These are phyloP conservation scores for Leucosporidium creatinivorum DNA, from an alignment of 768 basidiomycete species.

Conservation along the genomic window DNA sequence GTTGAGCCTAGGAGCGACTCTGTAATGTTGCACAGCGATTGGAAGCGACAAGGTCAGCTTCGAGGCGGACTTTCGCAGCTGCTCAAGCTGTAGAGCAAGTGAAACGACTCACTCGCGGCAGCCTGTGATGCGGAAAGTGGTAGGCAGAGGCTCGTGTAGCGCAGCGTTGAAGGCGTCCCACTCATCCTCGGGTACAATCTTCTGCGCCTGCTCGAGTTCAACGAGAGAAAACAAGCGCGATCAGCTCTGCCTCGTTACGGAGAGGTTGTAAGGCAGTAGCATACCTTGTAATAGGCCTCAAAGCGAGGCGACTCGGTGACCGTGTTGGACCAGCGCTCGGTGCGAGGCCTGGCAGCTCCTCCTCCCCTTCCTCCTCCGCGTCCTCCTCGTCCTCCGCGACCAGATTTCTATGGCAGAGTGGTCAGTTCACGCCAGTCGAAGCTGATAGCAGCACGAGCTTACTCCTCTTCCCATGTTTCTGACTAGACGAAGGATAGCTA, in stretches of 20 bases:
- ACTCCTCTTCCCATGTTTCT: no score
- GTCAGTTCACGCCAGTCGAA: no score
- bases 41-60: conserved; percentile 37
- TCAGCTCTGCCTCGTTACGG: not conserved
- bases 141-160: conserved; percentile 69
- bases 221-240: not conserved
- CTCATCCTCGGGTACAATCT: conserved; percentile 62
- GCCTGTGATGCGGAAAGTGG: conserved; percentile 87
- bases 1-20: conserved; percentile 60
- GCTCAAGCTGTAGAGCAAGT: not conserved
- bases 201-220: conserved; percentile 49
- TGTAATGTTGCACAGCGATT: conserved; percentile 45
- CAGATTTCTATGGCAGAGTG: not conserved
- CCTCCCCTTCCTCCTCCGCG: not conserved
- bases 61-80: conserved; percentile 14
- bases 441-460: no score
- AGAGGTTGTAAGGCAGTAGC: conserved; percentile 1
- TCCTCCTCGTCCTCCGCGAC: not conserved
- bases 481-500: no score
- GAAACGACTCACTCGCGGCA: conserved; percentile 61
- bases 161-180: conserved; percentile 66
- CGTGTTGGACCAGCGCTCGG: not conserved
- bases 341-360: not conserved
- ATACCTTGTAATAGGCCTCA: conserved; percentile 47
- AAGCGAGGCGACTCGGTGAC: conserved; percentile 41